Evolutionary conservation across 306 rosid genomes (phyloP), one percentile per base, ranked within the genome.

Genomic region (Ammopiptanthus mongolicus): DNA sequence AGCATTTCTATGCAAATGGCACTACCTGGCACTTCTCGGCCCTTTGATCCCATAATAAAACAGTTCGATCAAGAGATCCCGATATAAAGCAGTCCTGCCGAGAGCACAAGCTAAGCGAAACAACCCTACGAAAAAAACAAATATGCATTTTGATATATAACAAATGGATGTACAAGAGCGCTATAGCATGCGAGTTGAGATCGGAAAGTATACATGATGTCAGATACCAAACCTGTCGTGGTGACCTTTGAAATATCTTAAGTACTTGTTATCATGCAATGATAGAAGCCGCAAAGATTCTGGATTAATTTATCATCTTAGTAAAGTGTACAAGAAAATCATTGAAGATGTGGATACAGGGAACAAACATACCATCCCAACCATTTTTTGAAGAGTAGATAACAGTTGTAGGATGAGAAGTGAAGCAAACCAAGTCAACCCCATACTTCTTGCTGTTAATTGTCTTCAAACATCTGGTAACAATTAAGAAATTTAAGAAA

Each of bases 371-470:
- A 90, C 98, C 98, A 77, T 95, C 98, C 98, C 98, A 92, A 41
- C 98, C 98, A 82, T 95, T 95, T 91, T 90, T 90, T 2, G 98
- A 95, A 50, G 98, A 95, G 85, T 95, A 95, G 52, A 95, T 95
- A 66, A 95, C 98, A 10, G 97, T 95, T 63, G 97, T 90, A 33
- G 98, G 97, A 82, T 95, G 97, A 75, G 97, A 87, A 69, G 98
- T 91, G 65, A 90, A 95, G 90, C 93, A 88, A 86, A 95, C 97
- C 77, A 95, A 84, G 74, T 91, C 98, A 81, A 95, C 97, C 65
- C 98, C 98, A 71, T 95, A 95, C 74, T 95, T 95, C 82, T 95
- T 95, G 87, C 97, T 95, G 82, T 95, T 95, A 74, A 95, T 95
- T 74, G 97, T 91, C 96, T 95, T 95, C 91, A 92, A 88, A 86